Evolutionary conservation across 2,329 filamentous ascomycete genomes (phyloP).

Genomic region (Penicillium janthinellum): DNA sequence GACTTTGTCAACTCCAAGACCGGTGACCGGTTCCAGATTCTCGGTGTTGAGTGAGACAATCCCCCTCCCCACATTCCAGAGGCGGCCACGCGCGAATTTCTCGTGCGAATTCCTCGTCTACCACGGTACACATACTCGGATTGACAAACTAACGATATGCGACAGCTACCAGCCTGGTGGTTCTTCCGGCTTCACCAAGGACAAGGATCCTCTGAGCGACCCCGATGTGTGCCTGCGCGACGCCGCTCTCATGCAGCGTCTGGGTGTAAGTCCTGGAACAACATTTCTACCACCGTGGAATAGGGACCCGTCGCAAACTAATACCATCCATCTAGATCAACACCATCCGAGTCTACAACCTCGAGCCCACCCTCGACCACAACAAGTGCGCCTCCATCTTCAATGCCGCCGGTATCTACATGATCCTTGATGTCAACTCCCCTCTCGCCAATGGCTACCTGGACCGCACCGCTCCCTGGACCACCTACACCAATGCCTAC

Average conservation of each 20-base stretch:
- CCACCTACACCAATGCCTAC: constrained; percentile 59
- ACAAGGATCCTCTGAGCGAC: constrained; percentile 60
- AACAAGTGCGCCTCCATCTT: constrained; percentile 65
- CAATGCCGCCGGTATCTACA: constrained; percentile 67
- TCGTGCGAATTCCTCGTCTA: neutral
- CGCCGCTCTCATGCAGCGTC: constrained; percentile 63
- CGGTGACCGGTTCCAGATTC: constrained; percentile 61
- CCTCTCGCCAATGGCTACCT: constrained; percentile 59
- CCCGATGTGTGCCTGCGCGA: constrained; percentile 62
- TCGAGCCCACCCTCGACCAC: constrained; percentile 62
- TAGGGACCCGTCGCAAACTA: neutral
- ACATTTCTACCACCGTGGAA: no score
- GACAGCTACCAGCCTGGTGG: constrained; percentile 64
- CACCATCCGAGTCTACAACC: constrained; percentile 66
- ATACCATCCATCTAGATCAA: constrained; percentile 50
- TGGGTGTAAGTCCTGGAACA: constrained; percentile 51
- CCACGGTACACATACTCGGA: neutral
- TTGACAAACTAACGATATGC: constrained; percentile 11
- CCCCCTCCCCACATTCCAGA: constrained; percentile 3
- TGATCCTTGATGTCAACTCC: constrained; percentile 67
- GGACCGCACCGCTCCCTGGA: constrained; percentile 57
- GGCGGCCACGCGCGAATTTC: neutral
- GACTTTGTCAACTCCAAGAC: constrained; percentile 64
- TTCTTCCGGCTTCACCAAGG: constrained; percentile 57
- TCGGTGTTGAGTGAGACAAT: constrained; percentile 59